phyloP scores from a whole-genome alignment of 176 grass and related monocot genomes.

The Carex cristatella region DNA sequence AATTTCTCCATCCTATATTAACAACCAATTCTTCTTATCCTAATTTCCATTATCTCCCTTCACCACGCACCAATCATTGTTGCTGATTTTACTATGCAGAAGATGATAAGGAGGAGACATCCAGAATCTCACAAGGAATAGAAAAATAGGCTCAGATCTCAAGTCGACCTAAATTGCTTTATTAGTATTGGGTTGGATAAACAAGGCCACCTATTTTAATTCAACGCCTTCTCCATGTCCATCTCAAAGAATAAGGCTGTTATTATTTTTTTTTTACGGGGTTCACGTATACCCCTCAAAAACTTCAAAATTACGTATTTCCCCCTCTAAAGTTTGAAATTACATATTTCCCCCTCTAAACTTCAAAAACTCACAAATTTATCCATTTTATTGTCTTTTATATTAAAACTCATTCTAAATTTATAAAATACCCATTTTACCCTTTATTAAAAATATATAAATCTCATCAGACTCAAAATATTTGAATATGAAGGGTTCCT shows the following conservation, averaged over 20 bases:
- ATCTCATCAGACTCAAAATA: no score
- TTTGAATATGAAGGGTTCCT: no score
- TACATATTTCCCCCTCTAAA: no score
- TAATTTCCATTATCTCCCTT: background rate
- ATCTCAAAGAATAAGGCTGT: background rate
- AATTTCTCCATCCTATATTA: background rate
- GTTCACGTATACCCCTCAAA: no score
- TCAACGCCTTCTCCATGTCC: background rate
- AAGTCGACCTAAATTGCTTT: background rate
- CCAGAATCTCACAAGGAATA: background rate
- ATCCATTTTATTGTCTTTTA: no score
- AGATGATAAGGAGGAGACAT: background rate
- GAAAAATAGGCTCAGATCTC: constrained; percentile 1
- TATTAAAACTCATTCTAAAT: no score
- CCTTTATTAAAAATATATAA: no score
- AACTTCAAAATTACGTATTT: no score
- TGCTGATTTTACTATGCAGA: background rate
- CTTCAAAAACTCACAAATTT: no score
- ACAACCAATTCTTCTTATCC: background rate
- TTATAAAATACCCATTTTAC: no score
- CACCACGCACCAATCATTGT: background rate
- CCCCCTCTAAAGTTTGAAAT: no score
- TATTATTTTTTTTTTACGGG: background rate
- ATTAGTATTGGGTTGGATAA: background rate
- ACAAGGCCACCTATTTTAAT: background rate